Evolutionary conservation across 768 basidiomycete species (phyloP), one percentile per base, ranked within the genome.

Genomic region (Calocybe gangraenosa): DNA sequence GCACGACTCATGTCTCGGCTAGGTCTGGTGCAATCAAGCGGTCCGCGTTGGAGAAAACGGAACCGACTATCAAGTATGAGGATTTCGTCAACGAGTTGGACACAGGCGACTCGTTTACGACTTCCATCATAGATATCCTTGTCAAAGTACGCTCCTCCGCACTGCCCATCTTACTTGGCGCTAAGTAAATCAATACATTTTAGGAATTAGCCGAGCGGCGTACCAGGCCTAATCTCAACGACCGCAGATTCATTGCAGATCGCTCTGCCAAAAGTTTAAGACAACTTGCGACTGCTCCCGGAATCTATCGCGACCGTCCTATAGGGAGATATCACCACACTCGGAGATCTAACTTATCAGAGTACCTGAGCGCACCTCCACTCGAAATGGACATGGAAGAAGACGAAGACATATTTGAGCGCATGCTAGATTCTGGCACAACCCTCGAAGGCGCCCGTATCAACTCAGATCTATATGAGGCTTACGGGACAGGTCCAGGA

Each of bases 161-260:
- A 38, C n/a, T n/a, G 13, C 37, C 33, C 19, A 8, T 15, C 40
- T 5, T 17, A 10, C 17, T 31, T 13, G 33, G 23, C 20, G 38
- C 45, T 36, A 52, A 38, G 38, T 55, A 42, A 28, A 28, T 31
- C 17, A 28, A 10, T 34, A 18, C 9, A 38, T 21, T 15, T 8
- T 50, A 91, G 88, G 88, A 91, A 74, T 58, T 89, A 32, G 84
- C 87, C 7, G 87, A 89, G 52, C 78, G 88, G 44, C 76, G 76
- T 25, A 71, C 68, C 30, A 78, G 87, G 18, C 67, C 72, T 36
- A 73, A 61, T 37, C 49, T 66, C 7, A 60, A 66, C 20, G 85
- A 89, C 63, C 78, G 75, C 32, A 68, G 74, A 22, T 71, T 83
- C 41, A 81, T 91, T 42, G 75, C 82, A 18, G 82, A 85, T 36